Evolutionary conservation across 2,329 filamentous ascomycete genomes (phyloP), one percentile per base, ranked within the genome.

Genomic region (Magnaporthales sp.): DNA sequence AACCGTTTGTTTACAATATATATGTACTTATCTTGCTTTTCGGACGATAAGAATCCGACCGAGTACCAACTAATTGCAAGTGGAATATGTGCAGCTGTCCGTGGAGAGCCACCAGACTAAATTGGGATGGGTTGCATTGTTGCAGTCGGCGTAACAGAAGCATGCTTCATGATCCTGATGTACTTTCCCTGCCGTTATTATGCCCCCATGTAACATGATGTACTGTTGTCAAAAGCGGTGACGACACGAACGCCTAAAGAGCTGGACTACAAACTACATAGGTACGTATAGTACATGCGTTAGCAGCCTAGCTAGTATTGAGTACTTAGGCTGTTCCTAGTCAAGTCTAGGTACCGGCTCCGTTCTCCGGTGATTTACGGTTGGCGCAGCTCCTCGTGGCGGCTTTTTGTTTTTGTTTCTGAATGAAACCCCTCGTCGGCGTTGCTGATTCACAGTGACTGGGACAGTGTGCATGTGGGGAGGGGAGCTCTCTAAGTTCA

Each of bases 401-500:
- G 38, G 38, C 38, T 51, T 51, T 51, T 51, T 51, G n/a, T n/a
- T 38, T 38, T 38, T 7, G 8, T 38, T 38, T 38, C 8, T 27
- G 54, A 27, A 22, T 58, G 54, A 27, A 24, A 27, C 54, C 54
- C 54, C 54, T 58, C 54, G 54, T 58, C 54, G 54, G n/a, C 24
- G 54, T 58, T 58, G 54, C 54, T 58, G 54, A 58, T 58, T 38
- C 64, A 65, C 64, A 32, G 64, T 65, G 54, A 54, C 22, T 26
- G 29, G 15, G 7, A 63, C 62, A 63, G 62, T 63, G 31, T 38
- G 62, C 62, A 31, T 60, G 54, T 58, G 54, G 54, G 26, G 64
- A 65, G 54, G 54, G 26, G 64, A 65, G 64, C 64, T 65, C 64
- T 15, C 22, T 26, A 29, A 26, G 32, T 29, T 63, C 66, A 27